Evolutionary conservation across 805 yeast species (phyloP).

Genomic region (Starmerella powellii): DNA sequence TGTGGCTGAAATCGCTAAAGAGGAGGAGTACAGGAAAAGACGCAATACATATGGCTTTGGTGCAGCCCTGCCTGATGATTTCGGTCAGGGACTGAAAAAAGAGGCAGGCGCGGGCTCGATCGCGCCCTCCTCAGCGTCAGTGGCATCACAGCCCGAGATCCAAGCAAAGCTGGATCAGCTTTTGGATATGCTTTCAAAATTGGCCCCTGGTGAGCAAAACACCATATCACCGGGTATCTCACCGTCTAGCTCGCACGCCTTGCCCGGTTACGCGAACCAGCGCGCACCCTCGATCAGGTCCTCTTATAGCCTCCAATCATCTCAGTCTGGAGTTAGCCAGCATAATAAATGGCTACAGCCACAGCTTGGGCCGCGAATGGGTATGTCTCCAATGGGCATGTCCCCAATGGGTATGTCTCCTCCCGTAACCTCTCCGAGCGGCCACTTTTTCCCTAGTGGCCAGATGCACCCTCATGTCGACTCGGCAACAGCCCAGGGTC

Average conservation of each 20-base stretch:
- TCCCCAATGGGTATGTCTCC: no score
- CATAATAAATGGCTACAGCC: neutral
- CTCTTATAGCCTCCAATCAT: neutral
- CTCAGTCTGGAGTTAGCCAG: neutral
- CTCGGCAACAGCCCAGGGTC: no score
- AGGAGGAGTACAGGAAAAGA: slow-evolving; percentile 30
- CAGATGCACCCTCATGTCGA: no score
- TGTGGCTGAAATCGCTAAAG: slow-evolving; percentile 32
- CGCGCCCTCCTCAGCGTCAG: neutral
- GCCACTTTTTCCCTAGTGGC: no score
- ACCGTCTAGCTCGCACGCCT: neutral
- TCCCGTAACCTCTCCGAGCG: neutral
- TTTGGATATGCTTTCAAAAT: slow-evolving; percentile 27
- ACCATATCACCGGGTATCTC: neutral
- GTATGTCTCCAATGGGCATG: neutral
- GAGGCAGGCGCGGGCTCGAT: neutral
- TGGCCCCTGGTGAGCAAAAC: slow-evolving; percentile 9
- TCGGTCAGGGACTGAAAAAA: neutral
- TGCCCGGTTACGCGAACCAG: slow-evolving; percentile 1
- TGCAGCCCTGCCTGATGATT: neutral
- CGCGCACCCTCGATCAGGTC: slow-evolving; percentile 10
- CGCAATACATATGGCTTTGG: slow-evolving; percentile 20
- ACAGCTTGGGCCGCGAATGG: neutral
- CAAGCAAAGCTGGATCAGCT: slow-evolving; percentile 28
- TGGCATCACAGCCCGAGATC: slow-evolving; percentile 16